A percentile compares a stretch with the other conserved stretches of the same genome.
Evolutionary conservation across 2,329 filamentous ascomycete species (phyloP).

Genomic region (Bipolaris victoriae): DNA sequence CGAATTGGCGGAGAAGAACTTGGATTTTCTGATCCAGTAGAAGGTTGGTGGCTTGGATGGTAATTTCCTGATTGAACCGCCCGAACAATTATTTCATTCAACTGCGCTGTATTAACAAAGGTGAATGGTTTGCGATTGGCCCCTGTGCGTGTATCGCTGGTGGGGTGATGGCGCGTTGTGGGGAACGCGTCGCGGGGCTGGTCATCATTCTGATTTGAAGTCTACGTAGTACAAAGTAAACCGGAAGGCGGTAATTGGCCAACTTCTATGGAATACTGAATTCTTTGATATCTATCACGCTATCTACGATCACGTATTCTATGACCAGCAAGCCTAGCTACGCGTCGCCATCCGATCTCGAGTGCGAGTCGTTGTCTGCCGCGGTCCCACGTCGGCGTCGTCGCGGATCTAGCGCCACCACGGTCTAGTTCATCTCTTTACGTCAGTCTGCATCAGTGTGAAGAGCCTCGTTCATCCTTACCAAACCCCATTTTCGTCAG

Average conservation of each 20-base stretch:
- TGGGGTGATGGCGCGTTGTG: constrained; percentile 5
- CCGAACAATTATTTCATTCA: background rate
- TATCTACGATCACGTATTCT: background rate
- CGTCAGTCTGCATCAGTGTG: constrained; percentile 26
- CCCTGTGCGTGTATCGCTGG: background rate
- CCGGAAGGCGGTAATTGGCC: too few relatives aligned
- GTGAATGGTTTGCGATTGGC: background rate
- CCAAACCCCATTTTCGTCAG: constrained; percentile 4
- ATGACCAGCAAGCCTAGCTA: constrained; percentile 8
- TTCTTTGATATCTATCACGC: background rate
- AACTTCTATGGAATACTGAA: too few relatives aligned
- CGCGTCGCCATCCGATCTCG: background rate
- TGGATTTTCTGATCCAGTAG: background rate
- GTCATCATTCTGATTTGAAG: constrained; percentile 1
- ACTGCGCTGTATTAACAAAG: background rate
- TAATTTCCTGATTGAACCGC: background rate
- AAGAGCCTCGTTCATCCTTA: constrained; percentile 16
- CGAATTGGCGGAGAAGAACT: background rate
- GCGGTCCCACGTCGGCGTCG: constrained; percentile 1
- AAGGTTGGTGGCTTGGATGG: too few relatives aligned
- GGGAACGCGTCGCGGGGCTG: constrained; percentile 22
- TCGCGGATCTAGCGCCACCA: background rate
- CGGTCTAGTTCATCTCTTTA: constrained; percentile 17
- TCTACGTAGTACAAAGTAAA: background rate
- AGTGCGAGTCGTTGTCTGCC: background rate